phyloP scores from a whole-genome alignment of 106 monocot species.

The Dendrobium officinale region DNA sequence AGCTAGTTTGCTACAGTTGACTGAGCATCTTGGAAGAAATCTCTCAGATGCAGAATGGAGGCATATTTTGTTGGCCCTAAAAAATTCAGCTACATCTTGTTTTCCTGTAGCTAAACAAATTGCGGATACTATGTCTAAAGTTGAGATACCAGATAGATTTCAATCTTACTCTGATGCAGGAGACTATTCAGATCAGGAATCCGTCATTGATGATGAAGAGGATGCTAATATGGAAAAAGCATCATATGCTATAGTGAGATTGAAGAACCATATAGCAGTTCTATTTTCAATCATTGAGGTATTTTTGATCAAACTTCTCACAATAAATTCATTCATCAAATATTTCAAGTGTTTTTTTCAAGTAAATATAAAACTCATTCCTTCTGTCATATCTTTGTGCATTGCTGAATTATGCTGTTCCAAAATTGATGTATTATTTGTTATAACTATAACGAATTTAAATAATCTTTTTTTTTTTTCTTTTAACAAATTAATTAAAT shows the following conservation, averaged over 20 bases:
- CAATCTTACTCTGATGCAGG: slow-evolving; percentile 59
- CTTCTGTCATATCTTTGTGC: not conserved
- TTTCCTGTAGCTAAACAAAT: slow-evolving; percentile 48
- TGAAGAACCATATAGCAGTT: slow-evolving; percentile 81
- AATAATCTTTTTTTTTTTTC: too few species aligned
- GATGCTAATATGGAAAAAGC: slow-evolving; percentile 81
- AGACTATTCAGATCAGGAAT: slow-evolving; percentile 65
- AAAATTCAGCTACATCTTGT: slow-evolving; percentile 33
- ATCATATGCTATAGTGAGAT: slow-evolving; percentile 64
- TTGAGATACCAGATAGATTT: slow-evolving; percentile 59
- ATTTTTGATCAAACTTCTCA: not conserved
- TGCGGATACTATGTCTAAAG: slow-evolving; percentile 40
- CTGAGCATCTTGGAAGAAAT: slow-evolving; percentile 30
- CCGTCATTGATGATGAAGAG: slow-evolving; percentile 48
- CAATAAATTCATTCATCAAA: not conserved
- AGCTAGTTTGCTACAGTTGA: slow-evolving; percentile 46
- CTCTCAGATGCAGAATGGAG: slow-evolving; percentile 73
- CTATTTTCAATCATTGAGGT: slow-evolving; percentile 77
- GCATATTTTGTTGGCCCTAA: slow-evolving; percentile 46
- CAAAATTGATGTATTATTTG: too few species aligned
- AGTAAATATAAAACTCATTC: not conserved
- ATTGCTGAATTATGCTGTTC: not conserved
- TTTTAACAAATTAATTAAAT: too few species aligned
- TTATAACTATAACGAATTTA: too few species aligned
- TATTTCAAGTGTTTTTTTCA: not conserved